Percentiles rank a stretch among this genome's conserved stretches.
phyloP scores from a whole-genome alignment of 176 grass and related monocot genomes.

The Oryza rufipogon region DNA sequence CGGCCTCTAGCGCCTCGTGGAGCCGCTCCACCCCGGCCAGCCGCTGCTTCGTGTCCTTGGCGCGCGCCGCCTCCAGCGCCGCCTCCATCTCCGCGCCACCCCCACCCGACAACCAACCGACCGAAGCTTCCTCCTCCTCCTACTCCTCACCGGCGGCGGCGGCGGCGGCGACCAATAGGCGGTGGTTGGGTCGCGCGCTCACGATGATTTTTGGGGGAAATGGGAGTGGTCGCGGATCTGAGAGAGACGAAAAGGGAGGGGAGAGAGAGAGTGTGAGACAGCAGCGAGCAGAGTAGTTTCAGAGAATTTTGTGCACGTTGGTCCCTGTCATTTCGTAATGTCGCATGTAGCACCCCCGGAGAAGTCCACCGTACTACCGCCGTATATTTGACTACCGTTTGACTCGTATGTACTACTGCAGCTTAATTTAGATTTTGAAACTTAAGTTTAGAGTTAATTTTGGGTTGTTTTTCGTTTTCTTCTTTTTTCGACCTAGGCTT shows the following conservation, averaged over 20 bases:
- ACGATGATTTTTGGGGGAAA: conserved; percentile 14
- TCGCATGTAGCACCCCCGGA: not conserved
- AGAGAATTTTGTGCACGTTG: not conserved
- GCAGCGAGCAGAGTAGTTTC: conserved; percentile 20
- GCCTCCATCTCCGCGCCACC: conserved; percentile 63
- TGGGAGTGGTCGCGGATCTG: conserved; percentile 36
- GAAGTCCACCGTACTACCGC: not conserved
- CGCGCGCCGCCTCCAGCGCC: conserved; percentile 78
- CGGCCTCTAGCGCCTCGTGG: conserved; percentile 71
- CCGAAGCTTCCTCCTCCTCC: not conserved
- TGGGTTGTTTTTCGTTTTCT: too few species aligned
- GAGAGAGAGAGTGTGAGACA: conserved; percentile 35
- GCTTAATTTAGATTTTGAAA: too few species aligned
- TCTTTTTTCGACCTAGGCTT: too few species aligned
- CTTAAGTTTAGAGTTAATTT: too few species aligned
- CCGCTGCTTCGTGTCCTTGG: conserved; percentile 75
- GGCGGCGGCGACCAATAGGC: not conserved
- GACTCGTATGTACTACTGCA: not conserved
- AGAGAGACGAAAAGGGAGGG: conserved; percentile 16
- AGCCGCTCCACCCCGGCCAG: conserved; percentile 84
- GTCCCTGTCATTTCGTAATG: conserved; percentile 20
- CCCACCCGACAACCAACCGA: not conserved
- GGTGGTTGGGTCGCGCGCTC: conserved; percentile 8
- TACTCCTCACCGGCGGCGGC: not conserved
- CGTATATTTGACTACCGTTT: not conserved